Percentiles rank a stretch among this genome's conserved stretches.
Conservation (phyloP, 257 asterid species). For the Przewalskia tangutica region DNA sequence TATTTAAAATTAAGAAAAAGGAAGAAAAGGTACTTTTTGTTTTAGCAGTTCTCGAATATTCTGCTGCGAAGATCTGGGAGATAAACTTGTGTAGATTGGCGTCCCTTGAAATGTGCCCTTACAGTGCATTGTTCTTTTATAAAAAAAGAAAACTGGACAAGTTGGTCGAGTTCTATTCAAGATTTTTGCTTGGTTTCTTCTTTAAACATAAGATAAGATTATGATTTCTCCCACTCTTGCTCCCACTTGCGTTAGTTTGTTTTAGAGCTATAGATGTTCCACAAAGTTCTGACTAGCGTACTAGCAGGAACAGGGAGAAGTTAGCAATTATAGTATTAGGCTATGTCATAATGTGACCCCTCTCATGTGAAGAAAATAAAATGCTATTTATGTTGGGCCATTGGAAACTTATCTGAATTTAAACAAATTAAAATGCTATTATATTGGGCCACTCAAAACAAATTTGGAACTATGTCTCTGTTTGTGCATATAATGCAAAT, state of each 20-base stretch:
- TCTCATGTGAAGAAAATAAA: not conserved
- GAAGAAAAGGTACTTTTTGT: not conserved
- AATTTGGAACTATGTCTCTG: not conserved
- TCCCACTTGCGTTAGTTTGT: not conserved
- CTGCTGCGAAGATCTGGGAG: not conserved
- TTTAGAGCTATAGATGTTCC: not conserved
- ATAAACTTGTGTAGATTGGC: not conserved
- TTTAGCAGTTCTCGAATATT: not conserved
- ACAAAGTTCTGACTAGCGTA: not conserved
- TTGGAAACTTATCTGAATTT: not conserved
- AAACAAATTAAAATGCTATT: not conserved
- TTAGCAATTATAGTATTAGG: not conserved
- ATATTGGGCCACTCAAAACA: not conserved
- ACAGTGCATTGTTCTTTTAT: not conserved
- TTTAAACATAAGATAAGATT: not conserved
- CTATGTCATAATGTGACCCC: not conserved
- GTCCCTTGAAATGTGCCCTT: not conserved
- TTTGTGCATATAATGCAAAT: not conserved
- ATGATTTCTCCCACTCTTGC: not conserved
- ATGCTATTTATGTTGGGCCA: not conserved
- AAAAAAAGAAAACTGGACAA: not conserved
- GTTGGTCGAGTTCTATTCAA: not conserved
- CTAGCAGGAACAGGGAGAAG: not conserved
- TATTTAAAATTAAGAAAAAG: not conserved
- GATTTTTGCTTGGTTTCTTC: not conserved